These are phyloP conservation scores for Verticillium isaacii DNA, from an alignment of 2,329 filamentous ascomycete genomes.

Conservation along the genomic window DNA sequence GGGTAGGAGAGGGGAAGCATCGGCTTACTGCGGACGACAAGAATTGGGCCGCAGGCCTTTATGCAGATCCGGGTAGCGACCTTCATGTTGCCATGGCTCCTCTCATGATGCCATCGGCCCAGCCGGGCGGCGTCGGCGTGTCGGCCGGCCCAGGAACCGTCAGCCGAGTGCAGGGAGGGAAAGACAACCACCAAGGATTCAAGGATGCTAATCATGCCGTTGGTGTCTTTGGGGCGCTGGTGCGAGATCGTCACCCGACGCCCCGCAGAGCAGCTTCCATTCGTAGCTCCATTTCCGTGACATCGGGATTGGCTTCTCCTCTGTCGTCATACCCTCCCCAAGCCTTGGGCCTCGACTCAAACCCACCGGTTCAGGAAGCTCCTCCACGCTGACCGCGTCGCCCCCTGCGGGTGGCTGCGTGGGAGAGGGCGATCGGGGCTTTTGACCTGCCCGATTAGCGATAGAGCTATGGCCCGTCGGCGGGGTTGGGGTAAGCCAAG, in stretches of 20 bases:
- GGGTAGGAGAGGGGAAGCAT: background rate
- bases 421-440: background rate
- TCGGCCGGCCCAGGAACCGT: background rate
- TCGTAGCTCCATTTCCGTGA: background rate
- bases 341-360: background rate
- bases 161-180: background rate
- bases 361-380: background rate
- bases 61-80: background rate
- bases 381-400: background rate
- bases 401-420: background rate
- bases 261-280: background rate
- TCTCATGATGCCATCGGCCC: background rate
- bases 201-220: background rate
- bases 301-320: background rate
- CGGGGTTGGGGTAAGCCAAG: background rate
- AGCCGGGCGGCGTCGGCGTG: background rate
- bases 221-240: background rate
- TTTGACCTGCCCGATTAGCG: conserved; percentile 4
- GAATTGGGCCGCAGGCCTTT: background rate
- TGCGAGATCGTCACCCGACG: background rate
- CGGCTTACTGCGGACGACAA: background rate
- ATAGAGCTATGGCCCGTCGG: background rate
- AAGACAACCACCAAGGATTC: background rate
- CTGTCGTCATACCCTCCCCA: conserved; percentile 2
- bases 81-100: background rate